Percentiles rank a stretch among this genome's conserved stretches.
These are phyloP conservation scores for Aspergillus taichungensis DNA, from an alignment of 495 filamentous ascomycete genomes.

Conservation along the genomic window DNA sequence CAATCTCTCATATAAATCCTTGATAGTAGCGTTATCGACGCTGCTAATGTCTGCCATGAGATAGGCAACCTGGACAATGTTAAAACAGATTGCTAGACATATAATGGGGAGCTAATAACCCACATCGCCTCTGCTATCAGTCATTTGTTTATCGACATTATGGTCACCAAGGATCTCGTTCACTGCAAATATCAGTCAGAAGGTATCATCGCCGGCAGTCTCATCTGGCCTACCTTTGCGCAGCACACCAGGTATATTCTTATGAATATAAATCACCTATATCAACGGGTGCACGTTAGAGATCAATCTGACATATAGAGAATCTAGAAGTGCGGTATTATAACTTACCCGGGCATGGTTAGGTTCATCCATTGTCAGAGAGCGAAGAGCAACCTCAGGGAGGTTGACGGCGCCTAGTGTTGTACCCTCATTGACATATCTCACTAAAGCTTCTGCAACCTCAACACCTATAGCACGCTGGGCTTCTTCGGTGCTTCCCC, in stretches of 20 bases:
- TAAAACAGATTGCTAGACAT: slow-evolving; percentile 2
- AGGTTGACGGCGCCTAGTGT: slow-evolving; percentile 92
- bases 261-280: slow-evolving; percentile 87
- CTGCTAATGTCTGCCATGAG: slow-evolving; percentile 96
- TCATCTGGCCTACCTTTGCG: slow-evolving; percentile 51
- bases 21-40: slow-evolving; percentile 71
- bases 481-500: slow-evolving; percentile 95
- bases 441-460: slow-evolving; percentile 75
- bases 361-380: slow-evolving; percentile 76
- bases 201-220: background rate
- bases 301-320: too few species aligned
- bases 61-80: slow-evolving; percentile 62
- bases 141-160: slow-evolving; percentile 98
- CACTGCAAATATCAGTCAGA: slow-evolving; percentile 38
- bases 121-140: slow-evolving; percentile 86
- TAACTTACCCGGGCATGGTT: slow-evolving; percentile 67
- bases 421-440: slow-evolving; percentile 86
- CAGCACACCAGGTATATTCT: slow-evolving; percentile 90
- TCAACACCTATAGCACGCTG: slow-evolving; percentile 95
- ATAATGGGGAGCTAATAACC: slow-evolving; percentile 10
- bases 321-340: too few species aligned
- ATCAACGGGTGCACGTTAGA: too few species aligned
- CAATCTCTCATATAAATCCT: slow-evolving; percentile 71
- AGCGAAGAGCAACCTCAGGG: slow-evolving; percentile 84
- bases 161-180: slow-evolving; percentile 90